Conservation (phyloP, 2,329 filamentous ascomycete genomes). For the Aspergillus quadricinctus region DNA sequence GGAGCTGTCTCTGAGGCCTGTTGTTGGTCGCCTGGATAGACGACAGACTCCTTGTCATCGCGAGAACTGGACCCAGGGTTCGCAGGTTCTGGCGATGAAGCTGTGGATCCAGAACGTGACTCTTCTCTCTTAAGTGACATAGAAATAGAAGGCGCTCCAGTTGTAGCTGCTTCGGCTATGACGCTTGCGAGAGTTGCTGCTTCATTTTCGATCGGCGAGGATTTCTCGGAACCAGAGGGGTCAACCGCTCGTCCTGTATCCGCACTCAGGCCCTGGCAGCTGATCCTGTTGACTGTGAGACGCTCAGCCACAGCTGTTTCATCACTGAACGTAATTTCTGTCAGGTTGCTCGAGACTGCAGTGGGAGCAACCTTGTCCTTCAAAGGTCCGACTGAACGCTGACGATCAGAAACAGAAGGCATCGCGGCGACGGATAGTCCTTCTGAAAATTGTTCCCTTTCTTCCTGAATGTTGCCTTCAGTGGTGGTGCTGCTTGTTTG, state of each 20-base stretch:
- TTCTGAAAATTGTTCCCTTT: not conserved
- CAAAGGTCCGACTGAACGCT: not conserved
- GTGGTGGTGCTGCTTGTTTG: not conserved
- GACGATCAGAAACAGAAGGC: not conserved
- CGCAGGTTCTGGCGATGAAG: not conserved
- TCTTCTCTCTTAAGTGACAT: not conserved
- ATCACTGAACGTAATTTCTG: not conserved
- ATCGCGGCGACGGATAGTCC: not conserved
- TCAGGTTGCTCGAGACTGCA: not conserved
- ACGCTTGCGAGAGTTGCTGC: not conserved
- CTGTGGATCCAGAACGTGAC: not conserved
- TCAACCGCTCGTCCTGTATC: not conserved
- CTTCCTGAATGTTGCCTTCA: not conserved
- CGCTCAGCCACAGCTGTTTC: not conserved
- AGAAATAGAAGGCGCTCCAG: not conserved
- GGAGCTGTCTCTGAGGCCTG: conserved; percentile 6
- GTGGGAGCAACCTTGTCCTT: not conserved
- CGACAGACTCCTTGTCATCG: not conserved
- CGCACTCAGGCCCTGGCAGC: not conserved
- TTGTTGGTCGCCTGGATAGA: not conserved
- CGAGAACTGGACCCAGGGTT: not conserved
- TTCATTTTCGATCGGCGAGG: not conserved
- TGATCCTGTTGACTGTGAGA: not conserved
- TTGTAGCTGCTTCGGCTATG: not conserved
- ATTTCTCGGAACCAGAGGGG: not conserved